phyloP scores from a whole-genome alignment of 2,329 filamentous ascomycete genomes.

The Aureobasidium sp. region DNA sequence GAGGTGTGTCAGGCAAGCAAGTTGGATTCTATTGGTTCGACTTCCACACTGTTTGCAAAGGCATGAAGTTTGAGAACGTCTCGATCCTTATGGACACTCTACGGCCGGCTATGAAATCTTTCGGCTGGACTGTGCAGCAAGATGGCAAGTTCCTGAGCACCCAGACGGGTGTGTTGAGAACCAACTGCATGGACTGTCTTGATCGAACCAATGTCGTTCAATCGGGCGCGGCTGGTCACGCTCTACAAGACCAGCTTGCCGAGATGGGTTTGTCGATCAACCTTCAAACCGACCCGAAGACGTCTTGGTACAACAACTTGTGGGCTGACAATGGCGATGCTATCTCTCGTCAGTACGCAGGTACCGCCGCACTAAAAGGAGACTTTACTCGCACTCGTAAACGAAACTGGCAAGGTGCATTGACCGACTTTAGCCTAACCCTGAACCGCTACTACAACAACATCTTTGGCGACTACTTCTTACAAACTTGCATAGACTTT shows the following conservation, averaged over 20 bases:
- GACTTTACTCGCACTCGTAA: slow-evolving; percentile 91
- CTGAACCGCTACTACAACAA: slow-evolving; percentile 73
- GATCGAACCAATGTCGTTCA: slow-evolving; percentile 95
- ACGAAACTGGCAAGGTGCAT: slow-evolving; percentile 78
- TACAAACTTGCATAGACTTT: slow-evolving; percentile 91
- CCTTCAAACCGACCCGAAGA: slow-evolving; percentile 66
- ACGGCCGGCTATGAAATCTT: slow-evolving; percentile 55
- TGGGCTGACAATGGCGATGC: slow-evolving; percentile 99
- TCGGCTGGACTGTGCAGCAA: slow-evolving; percentile 60
- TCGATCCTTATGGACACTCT: slow-evolving; percentile 66
- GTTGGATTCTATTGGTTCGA: slow-evolving; percentile 93
- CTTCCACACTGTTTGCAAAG: slow-evolving; percentile 83
- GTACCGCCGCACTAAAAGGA: slow-evolving; percentile 89
- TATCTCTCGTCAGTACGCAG: slow-evolving; percentile 91
- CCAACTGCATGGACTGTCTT: slow-evolving; percentile 98
- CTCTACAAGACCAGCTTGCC: slow-evolving; percentile 70
- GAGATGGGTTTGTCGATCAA: slow-evolving; percentile 68
- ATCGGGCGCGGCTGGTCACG: slow-evolving; percentile 77
- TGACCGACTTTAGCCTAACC: slow-evolving; percentile 86
- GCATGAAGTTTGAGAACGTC: slow-evolving; percentile 98
- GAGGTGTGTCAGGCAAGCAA: slow-evolving; percentile 40
- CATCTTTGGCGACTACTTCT: slow-evolving; percentile 96
- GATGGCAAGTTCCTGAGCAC: slow-evolving; percentile 32
- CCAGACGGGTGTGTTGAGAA: slow-evolving; percentile 75
- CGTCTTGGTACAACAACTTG: slow-evolving; percentile 87